Conservation (phyloP, 345 rosid species). For the Rubroshorea leprosula region DNA sequence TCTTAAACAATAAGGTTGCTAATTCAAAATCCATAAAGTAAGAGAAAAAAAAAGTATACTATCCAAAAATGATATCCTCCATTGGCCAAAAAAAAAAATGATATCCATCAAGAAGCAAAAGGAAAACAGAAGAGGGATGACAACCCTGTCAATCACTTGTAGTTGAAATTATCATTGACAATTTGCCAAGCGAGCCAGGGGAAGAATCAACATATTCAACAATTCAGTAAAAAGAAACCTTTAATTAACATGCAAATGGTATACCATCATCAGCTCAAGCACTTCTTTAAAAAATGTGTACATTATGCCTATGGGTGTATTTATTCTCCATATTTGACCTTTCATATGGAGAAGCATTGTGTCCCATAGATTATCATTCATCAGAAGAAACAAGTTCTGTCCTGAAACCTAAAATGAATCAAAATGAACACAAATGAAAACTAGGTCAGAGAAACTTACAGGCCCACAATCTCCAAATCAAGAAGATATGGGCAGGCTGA, state of each 20-base stretch:
- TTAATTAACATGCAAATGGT: background rate
- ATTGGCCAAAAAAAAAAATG: background rate
- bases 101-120: background rate
- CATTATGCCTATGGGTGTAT: background rate
- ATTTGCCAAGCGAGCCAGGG: background rate
- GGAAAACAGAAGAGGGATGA: background rate
- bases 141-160: background rate
- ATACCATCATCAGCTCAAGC: background rate
- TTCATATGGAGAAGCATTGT: background rate
- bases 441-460: slow-evolving; percentile 49
- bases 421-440: slow-evolving; percentile 6
- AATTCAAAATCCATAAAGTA: background rate
- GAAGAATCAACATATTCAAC: background rate
- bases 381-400: background rate
- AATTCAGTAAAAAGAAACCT: background rate
- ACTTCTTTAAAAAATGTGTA: background rate
- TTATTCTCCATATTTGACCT: background rate
- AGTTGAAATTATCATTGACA: background rate
- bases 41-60: background rate
- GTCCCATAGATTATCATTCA: background rate
- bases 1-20: slow-evolving; percentile 2
- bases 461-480: slow-evolving; percentile 80
- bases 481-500: slow-evolving; percentile 62
- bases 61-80: background rate
- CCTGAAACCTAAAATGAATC: slow-evolving; percentile 11